Conservation (phyloP, 768 basidiomycete species). For the Hypholoma sublateritium region DNA sequence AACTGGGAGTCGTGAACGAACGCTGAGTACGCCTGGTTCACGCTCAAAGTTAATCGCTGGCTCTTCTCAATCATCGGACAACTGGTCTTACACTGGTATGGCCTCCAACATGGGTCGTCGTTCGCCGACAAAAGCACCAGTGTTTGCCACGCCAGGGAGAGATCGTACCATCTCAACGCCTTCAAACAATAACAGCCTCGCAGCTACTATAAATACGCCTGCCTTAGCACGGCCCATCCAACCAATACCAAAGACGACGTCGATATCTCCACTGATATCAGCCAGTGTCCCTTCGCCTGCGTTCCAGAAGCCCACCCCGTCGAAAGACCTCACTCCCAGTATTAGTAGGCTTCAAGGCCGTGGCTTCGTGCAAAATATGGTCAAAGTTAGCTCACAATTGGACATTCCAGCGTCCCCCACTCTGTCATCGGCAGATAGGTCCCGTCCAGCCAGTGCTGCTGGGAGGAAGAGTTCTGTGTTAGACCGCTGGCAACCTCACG, state of each 20-base stretch:
- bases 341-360: slow-evolving; percentile 81
- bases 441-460: slow-evolving; percentile 24
- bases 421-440: slow-evolving; percentile 29
- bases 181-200: slow-evolving; percentile 8
- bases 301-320: slow-evolving; percentile 53
- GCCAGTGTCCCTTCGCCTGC: slow-evolving; percentile 51
- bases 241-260: slow-evolving; percentile 46
- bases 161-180: slow-evolving; percentile 24
- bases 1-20: slow-evolving; percentile 46
- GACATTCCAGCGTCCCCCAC: slow-evolving; percentile 39
- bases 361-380: slow-evolving; percentile 83
- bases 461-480: slow-evolving; percentile 57
- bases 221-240: slow-evolving; percentile 55
- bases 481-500: slow-evolving; percentile 65
- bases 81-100: slow-evolving; percentile 16
- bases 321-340: slow-evolving; percentile 79
- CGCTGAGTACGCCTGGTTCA: slow-evolving; percentile 45
- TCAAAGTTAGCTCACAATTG: slow-evolving; percentile 63
- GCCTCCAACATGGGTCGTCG: slow-evolving; percentile 11
- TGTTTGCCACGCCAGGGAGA: slow-evolving; percentile 9
- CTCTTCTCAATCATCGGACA: slow-evolving; percentile 16
- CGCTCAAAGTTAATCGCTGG: slow-evolving; percentile 7
- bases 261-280: slow-evolving; percentile 42
- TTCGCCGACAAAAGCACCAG: slow-evolving; percentile 16
- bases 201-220: slow-evolving; percentile 30